These are phyloP conservation scores for Piromyces sp. DNA, from an alignment of 192 early-diverging fungal genomes.

Conservation along the genomic window DNA sequence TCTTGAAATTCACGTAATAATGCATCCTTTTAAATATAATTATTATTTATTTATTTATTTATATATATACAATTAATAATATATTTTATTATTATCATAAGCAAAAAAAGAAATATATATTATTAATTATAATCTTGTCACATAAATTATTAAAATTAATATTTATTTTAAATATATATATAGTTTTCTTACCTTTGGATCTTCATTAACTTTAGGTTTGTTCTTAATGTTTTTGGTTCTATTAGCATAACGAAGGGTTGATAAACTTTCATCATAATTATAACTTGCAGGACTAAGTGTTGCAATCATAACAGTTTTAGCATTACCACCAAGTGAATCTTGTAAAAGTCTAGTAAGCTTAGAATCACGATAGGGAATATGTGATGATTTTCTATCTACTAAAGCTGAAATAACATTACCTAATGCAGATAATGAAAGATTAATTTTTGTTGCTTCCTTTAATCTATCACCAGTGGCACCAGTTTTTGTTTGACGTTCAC, in stretches of 20 bases:
- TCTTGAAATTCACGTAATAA: constrained; percentile 50
- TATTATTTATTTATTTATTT: too few species aligned
- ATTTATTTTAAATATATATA: background rate
- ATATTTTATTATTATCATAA: too few species aligned
- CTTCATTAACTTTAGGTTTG: constrained; percentile 52
- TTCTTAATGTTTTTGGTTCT: constrained; percentile 52
- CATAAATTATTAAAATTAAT: background rate
- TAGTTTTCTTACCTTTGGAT: constrained; percentile 26
- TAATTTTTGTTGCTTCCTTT: constrained; percentile 52
- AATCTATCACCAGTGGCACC: constrained; percentile 33
- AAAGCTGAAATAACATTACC: constrained; percentile 48
- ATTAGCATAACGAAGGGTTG: constrained; percentile 42
- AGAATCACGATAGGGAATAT: constrained; percentile 46
- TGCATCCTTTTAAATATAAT: constrained; percentile 19
- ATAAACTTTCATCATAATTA: constrained; percentile 47
- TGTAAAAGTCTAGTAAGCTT: constrained; percentile 46
- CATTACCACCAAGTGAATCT: constrained; percentile 46
- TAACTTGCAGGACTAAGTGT: constrained; percentile 40
- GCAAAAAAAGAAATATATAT: too few species aligned
- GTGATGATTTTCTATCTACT: constrained; percentile 42
- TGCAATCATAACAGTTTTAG: constrained; percentile 45
- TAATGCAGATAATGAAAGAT: constrained; percentile 36
- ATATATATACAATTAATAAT: too few species aligned
- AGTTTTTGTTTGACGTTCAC: constrained; percentile 44
- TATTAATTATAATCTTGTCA: too few species aligned